These are phyloP conservation scores for Azolla pinnata DNA, from an alignment of 75 land plant species.

Conservation along the genomic window DNA sequence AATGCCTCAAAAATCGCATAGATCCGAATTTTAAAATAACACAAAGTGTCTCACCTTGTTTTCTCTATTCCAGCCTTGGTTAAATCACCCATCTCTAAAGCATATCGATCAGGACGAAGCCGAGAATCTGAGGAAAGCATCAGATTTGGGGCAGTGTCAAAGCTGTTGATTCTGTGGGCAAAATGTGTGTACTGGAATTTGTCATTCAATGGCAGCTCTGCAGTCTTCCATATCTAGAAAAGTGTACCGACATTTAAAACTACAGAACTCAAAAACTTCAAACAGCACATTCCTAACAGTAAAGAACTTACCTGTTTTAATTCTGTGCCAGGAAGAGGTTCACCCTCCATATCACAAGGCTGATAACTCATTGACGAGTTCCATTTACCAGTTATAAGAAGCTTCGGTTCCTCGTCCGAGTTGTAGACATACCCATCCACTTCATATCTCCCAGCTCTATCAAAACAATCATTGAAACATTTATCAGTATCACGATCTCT, in stretches of 20 bases:
- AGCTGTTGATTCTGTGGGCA: conserved; percentile 92
- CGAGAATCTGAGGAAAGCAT: conserved; percentile 91
- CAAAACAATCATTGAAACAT: neutral
- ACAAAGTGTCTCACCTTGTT: conserved; percentile 40
- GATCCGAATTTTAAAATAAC: neutral
- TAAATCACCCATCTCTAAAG: conserved; percentile 80
- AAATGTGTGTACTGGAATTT: conserved; percentile 84
- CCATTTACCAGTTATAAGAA: conserved; percentile 98
- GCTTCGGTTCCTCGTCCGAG: conserved; percentile 86
- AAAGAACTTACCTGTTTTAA: conserved; percentile 61
- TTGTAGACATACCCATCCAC: conserved; percentile 97
- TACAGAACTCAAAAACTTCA: too few species aligned
- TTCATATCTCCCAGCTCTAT: conserved; percentile 93
- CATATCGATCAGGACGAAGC: conserved; percentile 85
- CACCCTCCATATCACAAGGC: conserved; percentile 94
- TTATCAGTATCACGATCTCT: neutral
- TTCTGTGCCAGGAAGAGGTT: conserved; percentile 83
- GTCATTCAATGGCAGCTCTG: conserved; percentile 59
- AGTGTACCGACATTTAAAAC: too few species aligned
- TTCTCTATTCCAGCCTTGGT: conserved; percentile 85
- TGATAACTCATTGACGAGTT: conserved; percentile 80
- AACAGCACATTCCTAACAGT: neutral
- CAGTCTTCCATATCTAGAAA: conserved; percentile 90
- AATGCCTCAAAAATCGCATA: neutral
- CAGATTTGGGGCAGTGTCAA: conserved; percentile 87